phyloP scores from a whole-genome alignment of 257 asterid genomes.

The Scutellaria barbata region DNA sequence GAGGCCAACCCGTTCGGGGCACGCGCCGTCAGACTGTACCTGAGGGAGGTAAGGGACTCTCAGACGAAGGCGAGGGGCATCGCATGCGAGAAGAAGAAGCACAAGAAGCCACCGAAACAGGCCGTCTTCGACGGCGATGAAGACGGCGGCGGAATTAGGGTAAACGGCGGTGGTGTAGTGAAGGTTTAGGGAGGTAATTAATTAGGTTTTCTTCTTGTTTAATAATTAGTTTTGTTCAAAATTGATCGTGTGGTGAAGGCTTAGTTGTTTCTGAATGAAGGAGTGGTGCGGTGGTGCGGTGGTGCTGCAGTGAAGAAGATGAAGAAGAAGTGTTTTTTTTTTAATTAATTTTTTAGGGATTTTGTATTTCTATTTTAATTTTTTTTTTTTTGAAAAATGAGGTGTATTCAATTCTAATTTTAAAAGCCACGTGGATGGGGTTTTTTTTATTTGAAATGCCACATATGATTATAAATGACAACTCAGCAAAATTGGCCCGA shows the following conservation, averaged over 20 bases:
- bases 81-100: slow-evolving; percentile 64
- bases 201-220: neutral
- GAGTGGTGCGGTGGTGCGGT: no score
- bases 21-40: slow-evolving; percentile 60
- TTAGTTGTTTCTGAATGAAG: slow-evolving; percentile 8
- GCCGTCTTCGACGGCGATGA: slow-evolving; percentile 4
- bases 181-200: slow-evolving; percentile 43
- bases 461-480: no score
- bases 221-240: neutral
- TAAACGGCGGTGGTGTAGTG: slow-evolving; percentile 27
- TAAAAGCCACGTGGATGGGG: no score
- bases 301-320: no score
- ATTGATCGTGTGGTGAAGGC: neutral
- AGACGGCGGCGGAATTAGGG: no score
- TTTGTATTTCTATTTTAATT: no score
- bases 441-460: no score
- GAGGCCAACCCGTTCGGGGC: slow-evolving; percentile 66
- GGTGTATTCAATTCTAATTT: no score
- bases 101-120: slow-evolving; percentile 44
- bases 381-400: no score
- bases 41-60: slow-evolving; percentile 63
- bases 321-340: no score
- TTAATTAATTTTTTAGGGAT: no score
- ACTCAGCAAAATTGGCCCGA: no score
- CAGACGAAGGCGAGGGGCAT: slow-evolving; percentile 67